A percentile compares a stretch with the other conserved stretches of the same genome.
These are phyloP conservation scores for Macadamia integrifolia DNA, from an alignment of 164 flowering plant genomes.

Conservation along the genomic window DNA sequence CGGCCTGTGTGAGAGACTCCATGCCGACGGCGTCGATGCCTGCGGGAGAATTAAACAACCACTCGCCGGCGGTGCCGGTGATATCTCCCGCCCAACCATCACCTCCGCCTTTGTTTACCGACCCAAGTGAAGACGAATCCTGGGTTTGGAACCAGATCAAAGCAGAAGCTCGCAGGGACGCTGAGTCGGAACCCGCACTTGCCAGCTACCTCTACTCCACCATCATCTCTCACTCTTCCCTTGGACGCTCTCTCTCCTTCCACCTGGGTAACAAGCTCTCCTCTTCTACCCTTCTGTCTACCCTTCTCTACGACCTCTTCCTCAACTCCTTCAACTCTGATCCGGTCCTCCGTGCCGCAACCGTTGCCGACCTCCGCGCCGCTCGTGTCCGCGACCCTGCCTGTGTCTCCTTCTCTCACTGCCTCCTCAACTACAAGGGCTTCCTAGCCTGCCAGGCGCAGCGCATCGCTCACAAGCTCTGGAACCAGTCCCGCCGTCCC, in stretches of 20 bases:
- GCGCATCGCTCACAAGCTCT: constrained; percentile 52
- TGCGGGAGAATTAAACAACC: neutral
- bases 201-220: constrained; percentile 84
- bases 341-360: constrained; percentile 45
- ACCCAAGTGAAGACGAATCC: constrained; percentile 29
- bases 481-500: constrained; percentile 44
- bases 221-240: constrained; percentile 71
- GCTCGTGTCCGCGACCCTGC: constrained; percentile 77
- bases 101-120: neutral
- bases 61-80: neutral
- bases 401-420: constrained; percentile 74
- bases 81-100: neutral
- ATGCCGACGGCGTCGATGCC: neutral
- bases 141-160: constrained; percentile 66
- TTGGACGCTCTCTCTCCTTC: constrained; percentile 58
- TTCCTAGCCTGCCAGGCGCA: constrained; percentile 74
- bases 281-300: constrained; percentile 79
- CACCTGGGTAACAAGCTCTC: constrained; percentile 81
- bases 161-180: constrained; percentile 70
- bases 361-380: constrained; percentile 79
- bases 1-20: neutral
- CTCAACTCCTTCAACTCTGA: constrained; percentile 57
- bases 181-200: constrained; percentile 77
- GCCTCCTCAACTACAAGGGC: constrained; percentile 85
- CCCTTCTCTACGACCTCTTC: constrained; percentile 79